These are phyloP conservation scores for Coemansia interrupta DNA, from an alignment of 192 early-diverging fungal genomes.

Conservation along the genomic window DNA sequence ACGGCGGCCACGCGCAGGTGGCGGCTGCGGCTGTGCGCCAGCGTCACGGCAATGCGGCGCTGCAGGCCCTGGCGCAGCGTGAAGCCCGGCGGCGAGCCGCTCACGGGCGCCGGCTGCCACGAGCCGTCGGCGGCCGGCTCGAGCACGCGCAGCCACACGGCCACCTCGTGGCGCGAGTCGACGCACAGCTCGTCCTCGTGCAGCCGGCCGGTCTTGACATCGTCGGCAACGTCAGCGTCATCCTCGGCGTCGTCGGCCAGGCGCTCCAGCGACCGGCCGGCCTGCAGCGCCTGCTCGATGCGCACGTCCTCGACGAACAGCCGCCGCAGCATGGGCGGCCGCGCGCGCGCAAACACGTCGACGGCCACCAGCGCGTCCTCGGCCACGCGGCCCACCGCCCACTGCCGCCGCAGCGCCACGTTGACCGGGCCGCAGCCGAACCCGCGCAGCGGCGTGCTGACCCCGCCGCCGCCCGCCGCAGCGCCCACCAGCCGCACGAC, in stretches of 20 bases:
- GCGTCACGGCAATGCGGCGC: constrained; percentile 59
- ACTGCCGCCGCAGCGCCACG: constrained; percentile 41
- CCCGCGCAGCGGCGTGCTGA: constrained; percentile 23
- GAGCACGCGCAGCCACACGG: constrained; percentile 62
- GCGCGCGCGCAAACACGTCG: constrained; percentile 41
- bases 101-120: constrained; percentile 33
- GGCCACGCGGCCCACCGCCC: constrained; percentile 30
- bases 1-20: constrained; percentile 57
- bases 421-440: constrained; percentile 41
- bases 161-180: constrained; percentile 65
- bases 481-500: constrained; percentile 18
- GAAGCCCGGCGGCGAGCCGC: constrained; percentile 56
- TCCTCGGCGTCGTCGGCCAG: background rate
- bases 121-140: constrained; percentile 63
- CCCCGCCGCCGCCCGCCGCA: background rate
- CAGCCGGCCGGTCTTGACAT: constrained; percentile 27
- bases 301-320: constrained; percentile 50
- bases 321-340: constrained; percentile 26
- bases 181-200: constrained; percentile 61
- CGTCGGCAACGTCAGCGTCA: constrained; percentile 32
- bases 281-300: constrained; percentile 30
- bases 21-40: constrained; percentile 66
- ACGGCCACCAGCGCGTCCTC: constrained; percentile 26
- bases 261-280: background rate
- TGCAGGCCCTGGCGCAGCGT: constrained; percentile 72